A percentile compares a stretch with the other conserved stretches of the same genome.
These are phyloP conservation scores for Nadsonia starkeyi-henricii DNA, from an alignment of 1,139 yeast species.

Conservation along the genomic window DNA sequence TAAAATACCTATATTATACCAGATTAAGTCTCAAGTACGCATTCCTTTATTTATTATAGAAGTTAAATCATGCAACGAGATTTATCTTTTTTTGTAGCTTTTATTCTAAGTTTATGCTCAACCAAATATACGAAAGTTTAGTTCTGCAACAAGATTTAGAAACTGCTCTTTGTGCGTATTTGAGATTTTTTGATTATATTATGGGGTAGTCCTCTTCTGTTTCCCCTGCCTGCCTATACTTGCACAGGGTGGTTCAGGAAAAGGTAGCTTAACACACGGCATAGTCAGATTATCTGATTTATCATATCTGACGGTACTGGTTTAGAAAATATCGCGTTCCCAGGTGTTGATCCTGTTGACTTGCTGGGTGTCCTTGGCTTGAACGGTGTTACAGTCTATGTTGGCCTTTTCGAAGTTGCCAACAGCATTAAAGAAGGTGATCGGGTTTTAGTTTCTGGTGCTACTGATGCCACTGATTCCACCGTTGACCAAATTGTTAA, in stretches of 20 bases:
- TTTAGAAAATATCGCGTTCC: constrained; percentile 6
- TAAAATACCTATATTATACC: too few relatives aligned
- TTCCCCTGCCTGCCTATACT: too few relatives aligned
- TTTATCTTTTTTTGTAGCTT: too few relatives aligned
- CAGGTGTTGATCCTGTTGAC: constrained; percentile 8
- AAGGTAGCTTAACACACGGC: constrained; percentile 33
- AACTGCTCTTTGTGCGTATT: too few relatives aligned
- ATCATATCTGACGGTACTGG: constrained; percentile 18
- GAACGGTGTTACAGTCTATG: constrained; percentile 52
- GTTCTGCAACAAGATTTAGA: too few relatives aligned
- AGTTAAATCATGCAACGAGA: too few relatives aligned
- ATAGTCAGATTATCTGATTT: constrained; percentile 32
- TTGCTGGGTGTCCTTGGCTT: constrained; percentile 38
- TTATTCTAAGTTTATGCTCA: too few relatives aligned
- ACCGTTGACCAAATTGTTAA: constrained; percentile 46
- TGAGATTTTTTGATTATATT: too few relatives aligned
- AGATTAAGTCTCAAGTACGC: background rate
- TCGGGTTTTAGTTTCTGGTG: constrained; percentile 43
- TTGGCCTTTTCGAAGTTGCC: constrained; percentile 31
- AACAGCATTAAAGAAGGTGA: constrained; percentile 14
- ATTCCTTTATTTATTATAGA: too few relatives aligned
- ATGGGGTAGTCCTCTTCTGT: too few relatives aligned
- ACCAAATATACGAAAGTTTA: too few relatives aligned
- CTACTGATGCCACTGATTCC: constrained; percentile 59
- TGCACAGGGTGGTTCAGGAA: constrained; percentile 24